Evolutionary conservation across 352 stramenopile species (phyloP).

Genomic region (Globisporangium barbulae): DNA sequence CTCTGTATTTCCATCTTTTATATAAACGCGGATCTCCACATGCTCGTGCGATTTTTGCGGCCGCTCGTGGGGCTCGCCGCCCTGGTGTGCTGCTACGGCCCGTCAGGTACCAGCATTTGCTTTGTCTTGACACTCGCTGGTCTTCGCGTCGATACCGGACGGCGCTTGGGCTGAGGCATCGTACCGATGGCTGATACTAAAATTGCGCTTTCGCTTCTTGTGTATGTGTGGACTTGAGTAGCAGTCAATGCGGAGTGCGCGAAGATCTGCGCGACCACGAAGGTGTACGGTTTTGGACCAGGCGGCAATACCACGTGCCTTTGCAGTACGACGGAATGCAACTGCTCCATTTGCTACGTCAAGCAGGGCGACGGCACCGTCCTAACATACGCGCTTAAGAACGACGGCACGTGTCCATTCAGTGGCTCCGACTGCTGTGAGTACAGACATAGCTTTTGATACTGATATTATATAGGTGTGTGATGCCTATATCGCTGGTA

Average conservation of each 20-base stretch:
- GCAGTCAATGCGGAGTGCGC: slow-evolving; percentile 24
- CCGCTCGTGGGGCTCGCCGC: background rate
- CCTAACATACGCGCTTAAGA: slow-evolving; percentile 25
- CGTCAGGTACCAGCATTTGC: slow-evolving; percentile 4
- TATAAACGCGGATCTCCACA: background rate
- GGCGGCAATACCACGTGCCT: slow-evolving; percentile 26
- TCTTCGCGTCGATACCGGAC: too few relatives aligned
- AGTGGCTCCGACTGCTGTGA: slow-evolving; percentile 16
- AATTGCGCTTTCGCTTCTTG: background rate
- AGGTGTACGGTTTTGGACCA: slow-evolving; percentile 35
- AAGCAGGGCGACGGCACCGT: slow-evolving; percentile 20
- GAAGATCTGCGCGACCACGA: slow-evolving; percentile 34
- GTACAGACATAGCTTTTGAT: background rate
- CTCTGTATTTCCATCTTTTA: background rate
- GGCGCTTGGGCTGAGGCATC: too few relatives aligned
- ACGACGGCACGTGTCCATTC: slow-evolving; percentile 6
- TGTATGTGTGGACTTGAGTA: background rate
- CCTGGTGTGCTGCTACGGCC: slow-evolving; percentile 3
- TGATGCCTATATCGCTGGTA: background rate
- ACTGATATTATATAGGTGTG: background rate
- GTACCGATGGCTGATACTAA: background rate
- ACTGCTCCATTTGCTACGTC: slow-evolving; percentile 30
- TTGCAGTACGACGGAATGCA: slow-evolving; percentile 20
- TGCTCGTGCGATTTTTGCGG: slow-evolving; percentile 1
- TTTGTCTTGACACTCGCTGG: background rate